phyloP scores from a whole-genome alignment of 2,329 filamentous ascomycete genomes.

The Aspergillus sp. region DNA sequence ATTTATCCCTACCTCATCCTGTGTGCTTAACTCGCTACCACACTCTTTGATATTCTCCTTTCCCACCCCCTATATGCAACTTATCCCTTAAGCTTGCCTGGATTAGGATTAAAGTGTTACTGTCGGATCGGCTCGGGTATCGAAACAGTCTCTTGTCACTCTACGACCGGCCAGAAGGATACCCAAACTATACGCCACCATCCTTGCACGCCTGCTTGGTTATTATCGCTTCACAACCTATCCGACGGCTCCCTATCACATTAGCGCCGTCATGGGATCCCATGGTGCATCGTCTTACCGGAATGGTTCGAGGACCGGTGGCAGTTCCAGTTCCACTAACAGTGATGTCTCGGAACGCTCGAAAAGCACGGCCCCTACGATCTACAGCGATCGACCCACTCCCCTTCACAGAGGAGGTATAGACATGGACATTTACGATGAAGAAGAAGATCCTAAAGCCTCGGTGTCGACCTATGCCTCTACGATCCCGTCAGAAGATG shows the following conservation, averaged over 20 bases:
- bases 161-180: not conserved
- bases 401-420: constrained; percentile 25
- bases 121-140: constrained; percentile 6
- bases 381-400: constrained; percentile 37
- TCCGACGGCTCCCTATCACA: constrained; percentile 1
- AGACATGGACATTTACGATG: constrained; percentile 20
- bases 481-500: constrained; percentile 63
- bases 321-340: constrained; percentile 41
- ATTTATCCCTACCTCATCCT: constrained; percentile 13
- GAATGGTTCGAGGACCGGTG: constrained; percentile 25
- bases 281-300: constrained; percentile 29
- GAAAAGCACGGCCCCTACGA: constrained; percentile 43
- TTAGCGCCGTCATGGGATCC: constrained; percentile 30
- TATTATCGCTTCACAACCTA: constrained; percentile 4
- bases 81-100: not conserved
- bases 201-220: not conserved
- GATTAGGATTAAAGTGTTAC: constrained; percentile 2
- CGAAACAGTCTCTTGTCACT: not conserved
- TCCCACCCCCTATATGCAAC: constrained; percentile 7
- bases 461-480: constrained; percentile 83
- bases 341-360: constrained; percentile 41
- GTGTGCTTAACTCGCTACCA: constrained; percentile 7
- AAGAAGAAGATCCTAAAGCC: constrained; percentile 44
- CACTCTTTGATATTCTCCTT: constrained; percentile 8
- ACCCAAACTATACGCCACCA: constrained; percentile 4